Conservation (phyloP, 306 rosid species). For the Leucaena leucocephala region DNA sequence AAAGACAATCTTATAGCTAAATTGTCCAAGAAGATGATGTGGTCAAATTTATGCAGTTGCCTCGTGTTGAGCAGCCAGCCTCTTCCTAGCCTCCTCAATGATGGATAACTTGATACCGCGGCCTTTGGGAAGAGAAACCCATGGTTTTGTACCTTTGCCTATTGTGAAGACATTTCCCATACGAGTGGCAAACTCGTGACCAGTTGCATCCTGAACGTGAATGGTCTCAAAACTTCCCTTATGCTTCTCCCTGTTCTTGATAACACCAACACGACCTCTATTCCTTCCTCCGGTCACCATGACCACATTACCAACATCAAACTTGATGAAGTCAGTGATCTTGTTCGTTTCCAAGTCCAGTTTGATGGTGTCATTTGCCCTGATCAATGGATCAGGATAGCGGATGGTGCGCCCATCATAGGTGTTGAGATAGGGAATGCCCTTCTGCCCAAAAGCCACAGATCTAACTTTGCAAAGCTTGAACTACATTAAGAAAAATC, state of each 20-base stretch:
- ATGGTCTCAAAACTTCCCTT: slow-evolving; percentile 73
- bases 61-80: slow-evolving; percentile 51
- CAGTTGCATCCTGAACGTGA: slow-evolving; percentile 67
- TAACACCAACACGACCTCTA: slow-evolving; percentile 73
- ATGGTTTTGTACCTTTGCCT: slow-evolving; percentile 66
- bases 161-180: slow-evolving; percentile 61
- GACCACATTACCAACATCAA: slow-evolving; percentile 70
- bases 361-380: slow-evolving; percentile 83
- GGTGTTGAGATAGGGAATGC: slow-evolving; percentile 67
- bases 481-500: slow-evolving; percentile 39
- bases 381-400: slow-evolving; percentile 74
- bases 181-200: slow-evolving; percentile 68
- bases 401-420: slow-evolving; percentile 75
- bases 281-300: slow-evolving; percentile 85
- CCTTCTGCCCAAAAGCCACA: slow-evolving; percentile 74
- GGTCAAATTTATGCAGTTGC: slow-evolving; percentile 38
- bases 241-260: slow-evolving; percentile 74
- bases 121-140: slow-evolving; percentile 67
- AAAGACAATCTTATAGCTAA: background rate
- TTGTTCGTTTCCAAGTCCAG: slow-evolving; percentile 69
- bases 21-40: background rate
- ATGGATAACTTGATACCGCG: slow-evolving; percentile 71
- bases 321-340: slow-evolving; percentile 66
- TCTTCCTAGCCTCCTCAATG: slow-evolving; percentile 73
- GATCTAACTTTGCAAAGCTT: slow-evolving; percentile 69